phyloP scores from a whole-genome alignment of 2,329 filamentous ascomycete genomes.

The Phialophora verrucosa region DNA sequence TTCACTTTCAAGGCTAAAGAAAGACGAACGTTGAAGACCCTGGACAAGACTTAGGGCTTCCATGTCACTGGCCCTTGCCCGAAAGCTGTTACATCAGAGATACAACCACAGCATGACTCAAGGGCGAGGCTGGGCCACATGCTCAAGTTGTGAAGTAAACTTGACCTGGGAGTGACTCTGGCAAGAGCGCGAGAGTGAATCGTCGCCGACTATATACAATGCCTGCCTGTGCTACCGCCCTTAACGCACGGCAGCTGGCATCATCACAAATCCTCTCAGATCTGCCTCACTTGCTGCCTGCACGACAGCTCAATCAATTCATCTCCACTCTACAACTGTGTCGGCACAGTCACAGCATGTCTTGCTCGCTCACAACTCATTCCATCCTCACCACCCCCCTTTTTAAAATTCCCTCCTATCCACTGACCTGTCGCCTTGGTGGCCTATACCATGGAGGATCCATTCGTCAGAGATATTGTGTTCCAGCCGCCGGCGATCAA shows the following conservation, averaged over 20 bases:
- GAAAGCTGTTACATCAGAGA: neutral
- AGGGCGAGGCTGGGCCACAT: neutral
- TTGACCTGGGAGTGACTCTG: neutral
- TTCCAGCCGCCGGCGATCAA: neutral
- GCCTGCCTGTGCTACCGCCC: neutral
- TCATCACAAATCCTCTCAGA: neutral
- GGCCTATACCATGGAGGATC: neutral
- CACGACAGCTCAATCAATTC: neutral
- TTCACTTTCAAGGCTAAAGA: neutral
- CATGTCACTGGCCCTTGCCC: neutral
- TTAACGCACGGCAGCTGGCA: neutral
- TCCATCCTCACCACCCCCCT: neutral
- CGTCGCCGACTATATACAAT: neutral
- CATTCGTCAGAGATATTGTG: neutral
- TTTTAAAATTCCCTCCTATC: neutral
- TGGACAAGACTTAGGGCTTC: neutral
- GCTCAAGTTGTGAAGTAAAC: neutral
- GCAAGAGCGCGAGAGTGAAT: neutral
- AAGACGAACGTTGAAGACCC: neutral
- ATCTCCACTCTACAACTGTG: neutral
- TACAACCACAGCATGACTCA: neutral
- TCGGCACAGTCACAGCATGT: neutral
- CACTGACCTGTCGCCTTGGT: neutral
- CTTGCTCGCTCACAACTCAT: neutral
- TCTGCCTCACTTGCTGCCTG: neutral